These are phyloP conservation scores for Noccaea caerulescens DNA, from an alignment of 345 rosid genomes.

Conservation along the genomic window DNA sequence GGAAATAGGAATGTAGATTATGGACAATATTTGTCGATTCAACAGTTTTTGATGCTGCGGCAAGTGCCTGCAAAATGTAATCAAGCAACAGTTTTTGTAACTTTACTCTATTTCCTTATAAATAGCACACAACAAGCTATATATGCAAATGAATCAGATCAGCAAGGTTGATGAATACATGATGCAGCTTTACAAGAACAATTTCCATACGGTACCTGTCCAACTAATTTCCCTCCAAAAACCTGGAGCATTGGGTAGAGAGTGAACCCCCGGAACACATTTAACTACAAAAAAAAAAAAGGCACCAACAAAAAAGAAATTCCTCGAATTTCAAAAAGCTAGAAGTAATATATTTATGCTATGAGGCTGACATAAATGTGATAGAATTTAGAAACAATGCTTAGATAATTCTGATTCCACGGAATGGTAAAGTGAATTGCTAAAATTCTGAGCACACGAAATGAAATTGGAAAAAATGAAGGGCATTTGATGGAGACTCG, in stretches of 20 bases:
- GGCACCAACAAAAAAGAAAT: too few relatives aligned
- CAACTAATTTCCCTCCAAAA: conserved; percentile 89
- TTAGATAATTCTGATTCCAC: background rate
- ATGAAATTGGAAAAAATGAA: background rate
- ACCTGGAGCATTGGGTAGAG: conserved; percentile 86
- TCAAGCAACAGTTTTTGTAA: background rate
- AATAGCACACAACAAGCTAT: conserved; percentile 13
- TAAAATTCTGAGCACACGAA: background rate
- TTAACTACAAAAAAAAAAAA: conserved; percentile 56
- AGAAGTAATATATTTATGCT: too few relatives aligned
- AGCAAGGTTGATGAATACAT: background rate
- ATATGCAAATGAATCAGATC: conserved; percentile 9
- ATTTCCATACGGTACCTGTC: conserved; percentile 59
- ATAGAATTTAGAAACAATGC: background rate
- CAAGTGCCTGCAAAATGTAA: conserved; percentile 68
- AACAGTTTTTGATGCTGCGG: conserved; percentile 92
- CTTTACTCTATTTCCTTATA: background rate
- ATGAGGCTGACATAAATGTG: too few relatives aligned
- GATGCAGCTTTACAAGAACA: conserved; percentile 19
- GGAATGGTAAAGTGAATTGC: background rate
- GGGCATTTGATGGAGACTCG: background rate
- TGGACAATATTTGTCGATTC: conserved; percentile 76
- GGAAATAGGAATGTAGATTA: conserved; percentile 85
- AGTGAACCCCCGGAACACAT: conserved; percentile 80
- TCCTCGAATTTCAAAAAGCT: too few relatives aligned